A percentile compares a stretch with the other conserved stretches of the same genome.
Conservation (phyloP, 2,329 filamentous ascomycete genomes). For the Pseudogymnoascus sp. region DNA sequence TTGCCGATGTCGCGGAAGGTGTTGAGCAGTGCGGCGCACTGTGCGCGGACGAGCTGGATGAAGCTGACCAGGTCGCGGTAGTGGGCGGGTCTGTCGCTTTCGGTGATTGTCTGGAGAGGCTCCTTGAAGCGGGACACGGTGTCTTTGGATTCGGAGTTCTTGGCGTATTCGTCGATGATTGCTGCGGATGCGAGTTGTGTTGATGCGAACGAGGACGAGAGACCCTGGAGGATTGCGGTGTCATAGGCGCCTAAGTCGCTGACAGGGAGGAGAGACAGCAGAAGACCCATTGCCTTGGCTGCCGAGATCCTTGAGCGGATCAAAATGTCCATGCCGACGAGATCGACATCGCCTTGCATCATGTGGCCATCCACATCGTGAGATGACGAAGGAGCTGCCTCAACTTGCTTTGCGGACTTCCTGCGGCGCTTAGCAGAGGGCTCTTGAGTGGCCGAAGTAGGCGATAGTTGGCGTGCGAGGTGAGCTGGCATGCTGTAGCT, state of each 20-base stretch:
- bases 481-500: constrained; percentile 59
- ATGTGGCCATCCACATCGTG: constrained; percentile 98
- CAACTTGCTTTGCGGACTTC: constrained; percentile 78
- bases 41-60: constrained; percentile 80
- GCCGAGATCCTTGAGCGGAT: constrained; percentile 85
- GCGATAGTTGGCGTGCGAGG: constrained; percentile 33
- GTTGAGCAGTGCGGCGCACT: constrained; percentile 84
- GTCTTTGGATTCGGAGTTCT: constrained; percentile 44
- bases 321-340: constrained; percentile 84
- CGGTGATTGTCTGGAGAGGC: constrained; percentile 68
- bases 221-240: constrained; percentile 55
- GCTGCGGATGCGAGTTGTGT: constrained; percentile 80
- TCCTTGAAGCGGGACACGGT: constrained; percentile 55
- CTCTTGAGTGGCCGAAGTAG: constrained; percentile 48
- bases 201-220: constrained; percentile 71
- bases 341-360: constrained; percentile 92
- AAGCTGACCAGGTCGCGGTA: constrained; percentile 90
- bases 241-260: constrained; percentile 58
- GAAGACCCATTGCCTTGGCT: constrained; percentile 75
- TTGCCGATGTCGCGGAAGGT: constrained; percentile 89
- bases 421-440: constrained; percentile 69
- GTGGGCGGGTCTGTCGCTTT: constrained; percentile 70
- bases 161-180: constrained; percentile 83
- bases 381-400: constrained; percentile 57
- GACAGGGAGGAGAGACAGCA: constrained; percentile 72